A percentile compares a stretch with the other conserved stretches of the same genome.
These are phyloP conservation scores for Fusarium cyanostomum DNA, from an alignment of 2,329 filamentous ascomycete species.

Conservation along the genomic window DNA sequence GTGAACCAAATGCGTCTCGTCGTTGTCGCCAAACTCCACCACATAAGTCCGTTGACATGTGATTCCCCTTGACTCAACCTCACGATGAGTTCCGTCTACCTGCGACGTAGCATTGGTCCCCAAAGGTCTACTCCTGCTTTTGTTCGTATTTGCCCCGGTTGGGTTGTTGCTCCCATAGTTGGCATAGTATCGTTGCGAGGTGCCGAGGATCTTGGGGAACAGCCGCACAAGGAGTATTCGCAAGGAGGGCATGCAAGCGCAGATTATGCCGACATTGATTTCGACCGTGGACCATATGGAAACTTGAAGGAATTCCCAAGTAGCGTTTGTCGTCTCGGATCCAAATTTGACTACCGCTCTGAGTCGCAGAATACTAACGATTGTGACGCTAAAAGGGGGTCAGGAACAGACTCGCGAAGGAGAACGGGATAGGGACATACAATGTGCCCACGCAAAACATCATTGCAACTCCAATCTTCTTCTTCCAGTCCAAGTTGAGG, in stretches of 20 bases:
- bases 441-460: constrained; percentile 63
- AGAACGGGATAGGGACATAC: constrained; percentile 42
- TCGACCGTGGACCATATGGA: constrained; percentile 51
- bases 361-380: constrained; percentile 52
- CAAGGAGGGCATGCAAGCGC: constrained; percentile 52
- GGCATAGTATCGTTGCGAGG: constrained; percentile 44
- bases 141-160: constrained; percentile 10
- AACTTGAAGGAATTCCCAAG: constrained; percentile 48
- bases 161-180: constrained; percentile 35
- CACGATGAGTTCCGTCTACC: constrained; percentile 32
- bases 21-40: constrained; percentile 48
- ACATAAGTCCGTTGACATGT: constrained; percentile 48
- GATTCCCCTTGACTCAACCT: constrained; percentile 42
- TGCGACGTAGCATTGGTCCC: constrained; percentile 40
- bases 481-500: constrained; percentile 57
- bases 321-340: constrained; percentile 44
- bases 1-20: constrained; percentile 47
- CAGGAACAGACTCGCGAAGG: not conserved
- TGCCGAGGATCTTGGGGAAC: constrained; percentile 49
- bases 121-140: constrained; percentile 17
- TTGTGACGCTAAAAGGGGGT: constrained; percentile 44
- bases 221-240: constrained; percentile 49
- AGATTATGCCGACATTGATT: constrained; percentile 52
- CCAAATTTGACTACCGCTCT: constrained; percentile 46
- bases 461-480: constrained; percentile 58